phyloP scores from a whole-genome alignment of 2,329 filamentous ascomycete species.

The Fusarium verticillioides region DNA sequence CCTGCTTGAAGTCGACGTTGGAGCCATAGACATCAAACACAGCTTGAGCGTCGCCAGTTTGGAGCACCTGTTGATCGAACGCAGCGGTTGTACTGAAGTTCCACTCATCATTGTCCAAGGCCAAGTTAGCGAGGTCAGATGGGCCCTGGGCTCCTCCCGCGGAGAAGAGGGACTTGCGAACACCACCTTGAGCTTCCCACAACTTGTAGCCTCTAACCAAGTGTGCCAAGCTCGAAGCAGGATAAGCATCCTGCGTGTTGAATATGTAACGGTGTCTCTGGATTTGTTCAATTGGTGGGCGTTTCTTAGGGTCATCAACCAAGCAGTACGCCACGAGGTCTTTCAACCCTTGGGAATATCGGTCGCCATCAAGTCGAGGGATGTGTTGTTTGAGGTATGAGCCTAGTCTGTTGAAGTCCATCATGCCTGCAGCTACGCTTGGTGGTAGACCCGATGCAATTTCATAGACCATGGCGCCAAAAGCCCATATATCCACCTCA shows the following conservation, averaged over 20 bases:
- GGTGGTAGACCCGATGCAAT: constrained; percentile 83
- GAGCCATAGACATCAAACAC: constrained; percentile 71
- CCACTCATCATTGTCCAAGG: constrained; percentile 69
- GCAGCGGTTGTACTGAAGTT: constrained; percentile 74
- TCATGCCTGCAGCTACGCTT: constrained; percentile 67
- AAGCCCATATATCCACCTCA: constrained; percentile 86
- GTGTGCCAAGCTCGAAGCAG: constrained; percentile 70
- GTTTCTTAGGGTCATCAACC: constrained; percentile 72
- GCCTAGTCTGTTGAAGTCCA: constrained; percentile 61
- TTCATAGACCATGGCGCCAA: constrained; percentile 83
- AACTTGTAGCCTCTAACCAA: constrained; percentile 78
- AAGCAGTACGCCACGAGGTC: constrained; percentile 80
- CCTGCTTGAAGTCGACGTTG: constrained; percentile 63
- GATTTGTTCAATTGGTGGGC: constrained; percentile 76
- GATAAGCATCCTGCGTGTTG: constrained; percentile 71
- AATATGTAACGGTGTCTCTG: constrained; percentile 76
- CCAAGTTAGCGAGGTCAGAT: constrained; percentile 56
- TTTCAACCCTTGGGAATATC: constrained; percentile 75
- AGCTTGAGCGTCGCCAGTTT: constrained; percentile 65
- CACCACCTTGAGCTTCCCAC: constrained; percentile 81
- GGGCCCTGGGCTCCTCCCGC: constrained; percentile 68
- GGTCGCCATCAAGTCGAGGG: constrained; percentile 76
- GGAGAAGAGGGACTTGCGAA: constrained; percentile 72
- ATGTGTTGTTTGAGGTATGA: constrained; percentile 69
- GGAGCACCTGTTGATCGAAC: constrained; percentile 69